A percentile compares a stretch with the other conserved stretches of the same genome.
These are phyloP conservation scores for Coemansia sp. DNA, from an alignment of 192 early-diverging fungal genomes.

Conservation along the genomic window DNA sequence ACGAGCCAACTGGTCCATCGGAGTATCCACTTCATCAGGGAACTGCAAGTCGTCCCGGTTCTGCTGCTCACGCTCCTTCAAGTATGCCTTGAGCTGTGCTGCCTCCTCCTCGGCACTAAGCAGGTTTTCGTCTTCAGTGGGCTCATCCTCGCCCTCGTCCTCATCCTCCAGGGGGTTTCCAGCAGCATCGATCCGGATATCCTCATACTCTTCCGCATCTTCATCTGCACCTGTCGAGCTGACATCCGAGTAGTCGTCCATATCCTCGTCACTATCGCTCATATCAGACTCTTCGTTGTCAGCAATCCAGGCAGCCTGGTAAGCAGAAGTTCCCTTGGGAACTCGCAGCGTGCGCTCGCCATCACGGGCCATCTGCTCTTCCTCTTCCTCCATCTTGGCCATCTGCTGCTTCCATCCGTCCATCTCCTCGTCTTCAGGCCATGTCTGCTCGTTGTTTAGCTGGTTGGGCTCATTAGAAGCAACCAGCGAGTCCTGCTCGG, in stretches of 20 bases:
- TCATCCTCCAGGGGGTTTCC: neutral
- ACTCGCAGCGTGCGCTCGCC: constrained; percentile 61
- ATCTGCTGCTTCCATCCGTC: constrained; percentile 65
- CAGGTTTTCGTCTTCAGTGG: constrained; percentile 30
- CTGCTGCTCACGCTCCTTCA: constrained; percentile 56
- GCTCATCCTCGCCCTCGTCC: neutral
- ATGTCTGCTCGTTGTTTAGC: constrained; percentile 94
- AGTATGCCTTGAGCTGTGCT: constrained; percentile 43
- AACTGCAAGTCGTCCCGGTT: constrained; percentile 77
- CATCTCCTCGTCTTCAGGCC: constrained; percentile 97
- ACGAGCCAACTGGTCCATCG: constrained; percentile 76
- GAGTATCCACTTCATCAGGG: constrained; percentile 97
- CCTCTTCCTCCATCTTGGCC: constrained; percentile 45
- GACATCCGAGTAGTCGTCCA: constrained; percentile 11
- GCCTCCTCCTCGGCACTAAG: constrained; percentile 47
- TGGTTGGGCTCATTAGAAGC: constrained; percentile 85
- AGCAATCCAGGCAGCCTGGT: constrained; percentile 98
- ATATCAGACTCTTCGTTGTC: constrained; percentile 65
- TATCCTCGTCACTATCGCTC: constrained; percentile 57
- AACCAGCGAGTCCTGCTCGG: constrained; percentile 74
- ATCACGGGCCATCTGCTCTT: constrained; percentile 14
- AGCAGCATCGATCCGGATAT: neutral
- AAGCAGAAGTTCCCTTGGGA: constrained; percentile 93
- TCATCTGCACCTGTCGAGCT: constrained; percentile 3
- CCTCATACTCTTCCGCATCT: constrained; percentile 9